Evolutionary conservation across 176 grass and related monocot genomes (phyloP).

Genomic region (Thinopyrum elongatum): DNA sequence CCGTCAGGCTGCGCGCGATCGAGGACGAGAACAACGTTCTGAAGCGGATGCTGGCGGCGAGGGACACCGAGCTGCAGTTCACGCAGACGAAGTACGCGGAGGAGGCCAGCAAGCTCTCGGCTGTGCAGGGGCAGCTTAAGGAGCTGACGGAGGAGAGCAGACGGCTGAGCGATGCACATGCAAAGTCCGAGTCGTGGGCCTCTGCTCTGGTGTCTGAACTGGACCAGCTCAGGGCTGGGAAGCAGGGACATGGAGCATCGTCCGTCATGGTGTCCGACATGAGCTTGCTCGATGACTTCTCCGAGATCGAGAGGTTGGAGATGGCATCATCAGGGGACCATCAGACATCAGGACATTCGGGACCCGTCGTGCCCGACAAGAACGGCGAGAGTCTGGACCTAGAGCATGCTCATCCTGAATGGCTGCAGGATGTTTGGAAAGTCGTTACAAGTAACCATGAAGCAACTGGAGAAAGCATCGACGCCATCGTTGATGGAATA

Average conservation of each 20-base stretch:
- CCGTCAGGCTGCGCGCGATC: slow-evolving; percentile 48
- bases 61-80: slow-evolving; percentile 59
- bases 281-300: slow-evolving; percentile 57
- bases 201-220: slow-evolving; percentile 71
- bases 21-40: slow-evolving; percentile 83
- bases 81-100: slow-evolving; percentile 50
- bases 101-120: slow-evolving; percentile 48
- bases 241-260: slow-evolving; percentile 15
- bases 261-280: slow-evolving; percentile 34
- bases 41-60: slow-evolving; percentile 64
- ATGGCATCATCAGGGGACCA: slow-evolving; percentile 26
- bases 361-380: not conserved
- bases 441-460: slow-evolving; percentile 65
- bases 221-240: slow-evolving; percentile 59
- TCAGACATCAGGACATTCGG: not conserved
- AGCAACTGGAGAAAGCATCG: slow-evolving; percentile 42
- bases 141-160: slow-evolving; percentile 39
- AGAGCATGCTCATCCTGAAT: slow-evolving; percentile 43
- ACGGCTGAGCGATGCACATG: slow-evolving; percentile 18
- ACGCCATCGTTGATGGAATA: slow-evolving; percentile 54
- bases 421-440: slow-evolving; percentile 52
- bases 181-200: slow-evolving; percentile 63
- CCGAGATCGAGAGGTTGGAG: slow-evolving; percentile 58
- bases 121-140: slow-evolving; percentile 46
- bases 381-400: not conserved